A percentile compares a stretch with the other conserved stretches of the same genome.
These are phyloP conservation scores for Annulohypoxylon nitens DNA, from an alignment of 495 filamentous ascomycete species.

Conservation along the genomic window DNA sequence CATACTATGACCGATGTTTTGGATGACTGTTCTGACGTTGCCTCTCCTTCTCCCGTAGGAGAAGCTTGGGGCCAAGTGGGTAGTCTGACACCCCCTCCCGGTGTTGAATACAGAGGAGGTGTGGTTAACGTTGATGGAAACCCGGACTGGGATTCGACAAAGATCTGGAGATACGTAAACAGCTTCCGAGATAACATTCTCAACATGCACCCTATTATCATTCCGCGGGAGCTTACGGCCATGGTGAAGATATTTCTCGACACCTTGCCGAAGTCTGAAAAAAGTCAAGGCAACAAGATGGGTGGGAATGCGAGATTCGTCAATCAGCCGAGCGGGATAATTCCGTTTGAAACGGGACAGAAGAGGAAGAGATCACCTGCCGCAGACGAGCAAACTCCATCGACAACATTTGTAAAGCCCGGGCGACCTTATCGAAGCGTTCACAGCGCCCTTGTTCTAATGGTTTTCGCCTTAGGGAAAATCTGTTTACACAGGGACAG, in stretches of 20 bases:
- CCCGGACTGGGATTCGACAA: slow-evolving; percentile 72
- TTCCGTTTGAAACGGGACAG: slow-evolving; percentile 54
- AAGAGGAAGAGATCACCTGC: slow-evolving; percentile 73
- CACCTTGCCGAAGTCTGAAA: slow-evolving; percentile 51
- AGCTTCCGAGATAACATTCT: slow-evolving; percentile 86
- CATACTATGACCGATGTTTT: slow-evolving; percentile 48
- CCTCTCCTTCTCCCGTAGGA: slow-evolving; percentile 60
- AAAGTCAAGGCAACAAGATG: slow-evolving; percentile 37
- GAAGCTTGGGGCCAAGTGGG: slow-evolving; percentile 65
- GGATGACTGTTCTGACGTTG: slow-evolving; percentile 62
- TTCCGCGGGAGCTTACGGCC: slow-evolving; percentile 61
- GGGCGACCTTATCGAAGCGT: slow-evolving; percentile 68
- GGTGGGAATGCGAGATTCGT: slow-evolving; percentile 46
- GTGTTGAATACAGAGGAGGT: slow-evolving; percentile 53
- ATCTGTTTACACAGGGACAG: slow-evolving; percentile 75
- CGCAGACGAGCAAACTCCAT: slow-evolving; percentile 51
- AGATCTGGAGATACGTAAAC: slow-evolving; percentile 71
- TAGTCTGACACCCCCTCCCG: slow-evolving; percentile 58
- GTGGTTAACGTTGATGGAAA: slow-evolving; percentile 71
- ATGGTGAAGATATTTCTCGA: slow-evolving; percentile 65
- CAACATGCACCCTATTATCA: slow-evolving; percentile 89
- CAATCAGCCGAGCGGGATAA: slow-evolving; percentile 42
- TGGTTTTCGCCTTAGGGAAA: slow-evolving; percentile 87
- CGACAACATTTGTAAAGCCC: slow-evolving; percentile 53
- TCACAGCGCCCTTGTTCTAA: slow-evolving; percentile 80